Base-by-base conservation (phyloP, 169 alveolate genomes). In the Plasmodium yoelii region DNA sequence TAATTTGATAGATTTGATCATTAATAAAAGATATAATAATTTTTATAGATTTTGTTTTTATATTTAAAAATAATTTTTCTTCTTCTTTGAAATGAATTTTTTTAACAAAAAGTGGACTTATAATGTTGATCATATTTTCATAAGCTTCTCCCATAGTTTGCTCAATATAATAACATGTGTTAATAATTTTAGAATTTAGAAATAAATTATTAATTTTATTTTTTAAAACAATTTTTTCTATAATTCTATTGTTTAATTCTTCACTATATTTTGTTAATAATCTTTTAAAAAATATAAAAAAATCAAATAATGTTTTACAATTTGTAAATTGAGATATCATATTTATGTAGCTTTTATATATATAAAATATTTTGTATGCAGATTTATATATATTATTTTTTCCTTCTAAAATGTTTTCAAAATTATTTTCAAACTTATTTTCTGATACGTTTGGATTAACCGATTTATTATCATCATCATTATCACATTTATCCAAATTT, bases 11-110 rank as follows among this genome's bases (percentile, higher is more conserved):
- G 10, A 82, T 65, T 55, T 82, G 53, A 9, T 82, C 59, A 42
- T 82, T 51, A 24, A 86, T 72, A 86, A 44, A 68, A 7, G 53
- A 13, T 8, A 86, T 71, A 44, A 86, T 59, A n/a, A 51, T 46
- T 60, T 86, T 86, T 64, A 86, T 86, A 19, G 77, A 86, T 70
- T 86, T 68, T 1, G 87, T 70, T 86, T 68, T 86, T 69, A 86
- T 70, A 57, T 68, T 72, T 70, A 86, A 60, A 49, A 69, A 86
- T 57, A 46, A 9, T 39, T 86, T 70, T 57, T 69, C 86, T 73
- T 86, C 77, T 12, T 70, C 70, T 51, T 86, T 70, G 61, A 86
- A 70, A 63, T 74, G 22, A n/a, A 86, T 60, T 59, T 60, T 42
- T 10, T 69, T 68, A 19, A 26, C 26, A 70, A 26, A 86, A 47